Conservation (phyloP, 202 grass and related monocot genomes). For the Musa balbisiana region DNA sequence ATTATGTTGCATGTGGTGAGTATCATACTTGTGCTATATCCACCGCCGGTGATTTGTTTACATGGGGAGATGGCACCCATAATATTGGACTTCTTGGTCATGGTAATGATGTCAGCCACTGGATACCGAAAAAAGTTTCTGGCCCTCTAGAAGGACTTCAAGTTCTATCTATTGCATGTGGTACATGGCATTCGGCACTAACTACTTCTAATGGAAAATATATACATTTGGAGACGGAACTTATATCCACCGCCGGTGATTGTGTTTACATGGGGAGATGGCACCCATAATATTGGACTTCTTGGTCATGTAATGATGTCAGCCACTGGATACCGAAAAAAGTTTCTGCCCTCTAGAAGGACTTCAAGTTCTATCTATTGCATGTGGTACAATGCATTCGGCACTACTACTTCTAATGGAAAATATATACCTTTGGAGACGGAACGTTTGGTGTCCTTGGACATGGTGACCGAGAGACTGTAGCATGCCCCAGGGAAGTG, state of each 20-base stretch:
- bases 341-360: conserved; percentile 74
- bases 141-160: conserved; percentile 72
- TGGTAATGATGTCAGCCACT: conserved; percentile 42
- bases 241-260: conserved; percentile 62
- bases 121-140: conserved; percentile 69
- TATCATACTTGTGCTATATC: conserved; percentile 77
- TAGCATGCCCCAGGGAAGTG: conserved; percentile 59
- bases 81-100: conserved; percentile 74
- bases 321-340: conserved; percentile 69
- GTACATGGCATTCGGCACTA: conserved; percentile 81
- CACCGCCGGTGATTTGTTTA: conserved; percentile 63
- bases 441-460: conserved; percentile 73
- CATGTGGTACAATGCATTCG: conserved; percentile 84
- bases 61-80: conserved; percentile 67
- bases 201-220: conserved; percentile 49
- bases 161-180: conserved; percentile 60
- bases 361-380: conserved; percentile 55
- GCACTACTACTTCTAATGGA: conserved; percentile 58
- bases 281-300: conserved; percentile 55
- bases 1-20: conserved; percentile 68
- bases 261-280: conserved; percentile 78
- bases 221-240: too few relatives aligned
- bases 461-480: conserved; percentile 59
- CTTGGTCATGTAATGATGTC: conserved; percentile 48
- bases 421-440: conserved; percentile 78